Percentiles rank a stretch among this genome's conserved stretches.
Conservation (phyloP, 371 early-diverging fungal species). For the Mucor piriformis region DNA sequence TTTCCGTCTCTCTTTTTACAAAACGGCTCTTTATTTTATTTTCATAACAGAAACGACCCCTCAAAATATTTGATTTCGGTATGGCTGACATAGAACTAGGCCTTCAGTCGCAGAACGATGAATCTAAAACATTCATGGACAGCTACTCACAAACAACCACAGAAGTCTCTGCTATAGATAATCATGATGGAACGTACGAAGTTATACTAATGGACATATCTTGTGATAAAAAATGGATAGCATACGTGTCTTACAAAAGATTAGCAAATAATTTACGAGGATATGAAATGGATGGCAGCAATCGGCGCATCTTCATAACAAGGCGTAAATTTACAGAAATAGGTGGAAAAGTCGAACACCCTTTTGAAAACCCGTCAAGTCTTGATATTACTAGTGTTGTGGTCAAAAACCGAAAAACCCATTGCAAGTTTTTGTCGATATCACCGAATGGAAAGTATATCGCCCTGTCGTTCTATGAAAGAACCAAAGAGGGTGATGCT, state of each 20-base stretch:
- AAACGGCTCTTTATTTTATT: too few species aligned
- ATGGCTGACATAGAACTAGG: too few species aligned
- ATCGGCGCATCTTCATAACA: neutral
- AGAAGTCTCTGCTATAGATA: too few species aligned
- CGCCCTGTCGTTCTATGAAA: neutral
- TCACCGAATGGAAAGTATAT: neutral
- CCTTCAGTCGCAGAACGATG: too few species aligned
- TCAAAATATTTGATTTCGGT: too few species aligned
- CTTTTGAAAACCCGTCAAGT: neutral
- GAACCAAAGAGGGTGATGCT: neutral
- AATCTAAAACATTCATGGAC: too few species aligned
- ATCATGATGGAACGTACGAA: too few species aligned
- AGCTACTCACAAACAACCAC: too few species aligned
- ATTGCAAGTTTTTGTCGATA: constrained; percentile 4
- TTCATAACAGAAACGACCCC: too few species aligned
- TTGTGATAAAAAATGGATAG: neutral
- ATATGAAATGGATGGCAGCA: too few species aligned
- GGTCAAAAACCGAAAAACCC: neutral
- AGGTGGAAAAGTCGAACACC: neutral
- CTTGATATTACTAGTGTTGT: neutral
- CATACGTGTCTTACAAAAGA: neutral
- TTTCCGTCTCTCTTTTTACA: too few species aligned
- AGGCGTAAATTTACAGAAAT: neutral
- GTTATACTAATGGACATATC: neutral
- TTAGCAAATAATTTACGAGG: too few species aligned